phyloP scores from a whole-genome alignment of 805 yeast species.

The Candida sphagnicola region DNA sequence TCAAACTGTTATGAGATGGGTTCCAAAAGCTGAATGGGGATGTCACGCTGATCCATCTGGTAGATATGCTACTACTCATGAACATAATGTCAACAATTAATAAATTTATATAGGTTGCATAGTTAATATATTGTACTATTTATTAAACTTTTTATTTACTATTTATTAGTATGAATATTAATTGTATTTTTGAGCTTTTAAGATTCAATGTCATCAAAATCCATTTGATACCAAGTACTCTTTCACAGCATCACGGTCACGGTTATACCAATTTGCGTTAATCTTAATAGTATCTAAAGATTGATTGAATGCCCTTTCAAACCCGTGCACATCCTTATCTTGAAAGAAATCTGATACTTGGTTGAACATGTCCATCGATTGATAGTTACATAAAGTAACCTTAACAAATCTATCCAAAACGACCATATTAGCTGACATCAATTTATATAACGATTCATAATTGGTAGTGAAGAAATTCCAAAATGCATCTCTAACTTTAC shows the following conservation, averaged over 20 bases:
- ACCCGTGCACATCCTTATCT: constrained; percentile 37
- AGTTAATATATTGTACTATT: neutral
- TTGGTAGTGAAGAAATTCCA: constrained; percentile 50
- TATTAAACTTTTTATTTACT: too few relatives aligned
- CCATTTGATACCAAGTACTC: constrained; percentile 6
- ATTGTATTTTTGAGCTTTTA: neutral
- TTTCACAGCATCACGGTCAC: constrained; percentile 40
- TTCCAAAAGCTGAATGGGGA: constrained; percentile 99
- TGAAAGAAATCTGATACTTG: constrained; percentile 28
- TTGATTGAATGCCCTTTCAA: constrained; percentile 55
- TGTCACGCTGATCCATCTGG: constrained; percentile 99
- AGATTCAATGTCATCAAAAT: neutral
- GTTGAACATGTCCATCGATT: constrained; percentile 28
- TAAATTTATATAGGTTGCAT: constrained; percentile 3
- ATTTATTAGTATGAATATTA: too few relatives aligned
- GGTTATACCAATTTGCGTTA: constrained; percentile 47
- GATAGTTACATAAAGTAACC: constrained; percentile 36
- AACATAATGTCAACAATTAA: constrained; percentile 38
- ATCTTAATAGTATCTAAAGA: constrained; percentile 52
- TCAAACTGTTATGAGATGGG: constrained; percentile 97
- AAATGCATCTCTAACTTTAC: constrained; percentile 36
- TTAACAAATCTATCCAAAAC: constrained; percentile 47
- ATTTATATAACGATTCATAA: constrained; percentile 40
- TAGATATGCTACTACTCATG: constrained; percentile 90
- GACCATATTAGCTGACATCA: constrained; percentile 48